A percentile compares a stretch with the other conserved stretches of the same genome.
These are phyloP conservation scores for Aspergillus eucalypticola DNA, from an alignment of 2,329 filamentous ascomycete genomes.

Conservation along the genomic window DNA sequence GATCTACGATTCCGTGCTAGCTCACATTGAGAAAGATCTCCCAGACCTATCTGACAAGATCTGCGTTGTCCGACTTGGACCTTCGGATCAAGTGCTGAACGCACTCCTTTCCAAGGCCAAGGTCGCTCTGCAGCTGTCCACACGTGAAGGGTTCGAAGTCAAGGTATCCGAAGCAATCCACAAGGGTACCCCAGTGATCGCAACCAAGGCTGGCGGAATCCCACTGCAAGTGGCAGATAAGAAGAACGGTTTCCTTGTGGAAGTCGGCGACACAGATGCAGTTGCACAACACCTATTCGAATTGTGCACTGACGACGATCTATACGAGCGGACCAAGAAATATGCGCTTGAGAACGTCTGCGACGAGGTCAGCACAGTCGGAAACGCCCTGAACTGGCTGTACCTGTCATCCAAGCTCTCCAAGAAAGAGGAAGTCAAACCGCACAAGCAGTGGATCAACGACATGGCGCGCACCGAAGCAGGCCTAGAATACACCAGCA, in stretches of 20 bases:
- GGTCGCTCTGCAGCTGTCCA: conserved; percentile 76
- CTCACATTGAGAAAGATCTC: conserved; percentile 64
- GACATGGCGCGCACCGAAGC: conserved; percentile 71
- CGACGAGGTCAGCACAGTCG: conserved; percentile 79
- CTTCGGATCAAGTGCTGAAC: conserved; percentile 79
- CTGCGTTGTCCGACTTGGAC: conserved; percentile 73
- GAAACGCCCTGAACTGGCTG: conserved; percentile 74
- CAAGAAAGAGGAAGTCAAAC: conserved; percentile 58
- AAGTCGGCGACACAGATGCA: conserved; percentile 67
- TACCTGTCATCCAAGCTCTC: conserved; percentile 71
- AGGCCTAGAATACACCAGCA: conserved; percentile 57
- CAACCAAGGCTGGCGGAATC: conserved; percentile 74
- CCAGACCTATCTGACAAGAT: conserved; percentile 65
- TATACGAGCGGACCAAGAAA: conserved; percentile 67
- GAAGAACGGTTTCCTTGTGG: conserved; percentile 72
- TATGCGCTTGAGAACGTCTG: conserved; percentile 68
- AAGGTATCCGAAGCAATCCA: conserved; percentile 83
- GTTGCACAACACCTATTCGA: conserved; percentile 68
- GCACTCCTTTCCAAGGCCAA: conserved; percentile 70
- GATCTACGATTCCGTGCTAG: conserved; percentile 71
- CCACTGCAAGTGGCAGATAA: conserved; percentile 73
- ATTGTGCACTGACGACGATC: conserved; percentile 64
- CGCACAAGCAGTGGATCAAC: conserved; percentile 68
- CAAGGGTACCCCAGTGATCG: conserved; percentile 76
- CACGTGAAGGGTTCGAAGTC: conserved; percentile 80